Evolutionary conservation across 257 asterid species (phyloP).

Genomic region (Solanum appendiculatum): DNA sequence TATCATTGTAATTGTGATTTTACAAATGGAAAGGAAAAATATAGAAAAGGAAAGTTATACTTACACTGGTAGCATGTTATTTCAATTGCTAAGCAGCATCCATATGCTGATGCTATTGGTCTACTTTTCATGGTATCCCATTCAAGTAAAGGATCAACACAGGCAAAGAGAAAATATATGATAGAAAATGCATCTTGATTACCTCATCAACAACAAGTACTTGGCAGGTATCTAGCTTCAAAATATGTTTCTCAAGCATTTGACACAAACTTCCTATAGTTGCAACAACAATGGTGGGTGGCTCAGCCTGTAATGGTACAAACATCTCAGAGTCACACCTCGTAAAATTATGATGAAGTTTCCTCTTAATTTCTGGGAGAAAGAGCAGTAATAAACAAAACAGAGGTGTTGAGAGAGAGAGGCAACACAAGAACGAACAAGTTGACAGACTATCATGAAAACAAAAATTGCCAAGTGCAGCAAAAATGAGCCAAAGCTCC

Average conservation of each 20-base stretch:
- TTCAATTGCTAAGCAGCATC: background rate
- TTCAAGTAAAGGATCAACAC: background rate
- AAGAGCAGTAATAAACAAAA: background rate
- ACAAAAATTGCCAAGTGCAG: background rate
- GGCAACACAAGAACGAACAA: background rate
- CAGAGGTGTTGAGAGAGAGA: background rate
- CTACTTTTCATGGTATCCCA: background rate
- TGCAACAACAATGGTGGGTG: constrained; percentile 82
- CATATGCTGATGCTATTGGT: background rate
- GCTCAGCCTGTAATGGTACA: constrained; percentile 54
- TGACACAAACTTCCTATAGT: constrained; percentile 78
- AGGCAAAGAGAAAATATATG: background rate
- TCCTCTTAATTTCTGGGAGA: background rate
- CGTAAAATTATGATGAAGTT: background rate
- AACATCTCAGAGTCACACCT: constrained; percentile 2
- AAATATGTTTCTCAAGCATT: constrained; percentile 75
- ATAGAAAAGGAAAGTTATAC: background rate
- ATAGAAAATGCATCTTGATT: constrained; percentile 4
- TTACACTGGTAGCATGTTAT: background rate
- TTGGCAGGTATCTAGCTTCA: constrained; percentile 60
- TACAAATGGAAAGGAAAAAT: background rate
- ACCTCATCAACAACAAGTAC: constrained; percentile 98
- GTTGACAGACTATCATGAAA: background rate
- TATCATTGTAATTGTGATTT: background rate
- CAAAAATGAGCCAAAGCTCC: background rate